Percentiles rank a stretch among this genome's conserved stretches.
Evolutionary conservation across 169 alveolate species (phyloP).

Genomic region (Eimeria acervulina): DNA sequence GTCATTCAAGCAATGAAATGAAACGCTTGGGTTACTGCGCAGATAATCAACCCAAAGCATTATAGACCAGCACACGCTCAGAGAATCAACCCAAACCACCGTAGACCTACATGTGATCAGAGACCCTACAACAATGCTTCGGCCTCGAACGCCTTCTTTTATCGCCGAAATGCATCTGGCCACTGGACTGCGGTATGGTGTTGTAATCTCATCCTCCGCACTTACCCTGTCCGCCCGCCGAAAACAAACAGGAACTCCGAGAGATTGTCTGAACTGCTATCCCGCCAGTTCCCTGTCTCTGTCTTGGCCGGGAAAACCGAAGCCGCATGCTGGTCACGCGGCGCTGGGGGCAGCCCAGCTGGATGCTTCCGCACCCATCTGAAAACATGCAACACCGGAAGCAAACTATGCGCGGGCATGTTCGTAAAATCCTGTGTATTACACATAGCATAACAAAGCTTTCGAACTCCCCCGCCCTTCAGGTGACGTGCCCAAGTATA

Average conservation of each 20-base stretch:
- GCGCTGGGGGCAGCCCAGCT: conserved; percentile 90
- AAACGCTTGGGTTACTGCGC: conserved; percentile 56
- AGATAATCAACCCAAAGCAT: background rate
- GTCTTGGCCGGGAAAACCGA: conserved; percentile 92
- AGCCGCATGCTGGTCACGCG: conserved; percentile 93
- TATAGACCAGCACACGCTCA: too few relatives aligned
- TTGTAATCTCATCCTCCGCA: background rate
- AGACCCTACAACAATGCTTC: background rate
- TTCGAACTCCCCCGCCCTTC: background rate
- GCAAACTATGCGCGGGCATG: background rate
- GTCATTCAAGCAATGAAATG: conserved; percentile 89
- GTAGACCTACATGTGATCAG: background rate
- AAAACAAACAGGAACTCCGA: conserved; percentile 91
- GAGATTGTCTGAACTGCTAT: conserved; percentile 82
- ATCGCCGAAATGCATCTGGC: background rate
- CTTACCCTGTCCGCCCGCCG: conserved; percentile 91
- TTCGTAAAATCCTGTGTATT: background rate
- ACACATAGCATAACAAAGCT: background rate
- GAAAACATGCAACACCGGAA: background rate
- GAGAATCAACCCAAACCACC: too few relatives aligned
- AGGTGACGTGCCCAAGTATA: background rate
- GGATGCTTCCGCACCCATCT: conserved; percentile 82
- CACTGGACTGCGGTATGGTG: background rate
- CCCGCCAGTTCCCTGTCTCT: conserved; percentile 89
- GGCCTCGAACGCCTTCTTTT: background rate